Base-by-base conservation (phyloP, 805 yeast genomes). In the Sporopachydermia lactativora region DNA sequence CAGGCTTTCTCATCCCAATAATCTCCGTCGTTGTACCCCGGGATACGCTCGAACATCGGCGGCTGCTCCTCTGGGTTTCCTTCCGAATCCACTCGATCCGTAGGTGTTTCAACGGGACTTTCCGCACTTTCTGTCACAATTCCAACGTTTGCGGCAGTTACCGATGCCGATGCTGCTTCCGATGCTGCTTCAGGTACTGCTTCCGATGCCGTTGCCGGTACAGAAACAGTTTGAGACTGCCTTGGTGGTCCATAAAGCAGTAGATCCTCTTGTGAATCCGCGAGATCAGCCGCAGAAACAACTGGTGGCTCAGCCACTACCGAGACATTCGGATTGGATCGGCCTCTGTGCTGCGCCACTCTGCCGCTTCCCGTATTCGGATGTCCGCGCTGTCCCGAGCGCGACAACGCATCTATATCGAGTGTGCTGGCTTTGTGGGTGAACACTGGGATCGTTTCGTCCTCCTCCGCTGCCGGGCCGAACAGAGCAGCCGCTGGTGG, bases 11-110 rank as follows among this genome's bases (percentile, higher is more conserved):
- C 73, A 44, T 60, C 65, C 66, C 70, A 70, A 50, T 71, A 71
- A 49, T 71, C 76, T 3, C 60, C 69, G 4, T 42, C 42, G 13
- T 50, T 48, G 48, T 62, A 71, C 3, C 75, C 74, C 1, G 73
- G 67, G 42, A 60, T 62, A 3, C 65, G 63, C 36, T 57, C 57
- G 47, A 71, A 71, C 2, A 64, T 59, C 8, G 73, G 72, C 1
- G 68, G 71, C 16, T 46, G 51, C 8, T 40, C 51, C 15, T 49
- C 49, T 2, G 47, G 52, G n/a, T 46, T 45, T 40, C 45, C 48
- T 6, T 44, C 48, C 14, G 47, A 45, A 24, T 46, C 41, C 3
- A 42, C 45, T 19, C 43, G 44, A 14, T 41, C 48, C 5, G 45
- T 45, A 13, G 47, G 42, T 34, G 47, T 46, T 37, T 44, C 46